Evolutionary conservation across 805 yeast species (phyloP).

Genomic region (Monosporozyma aerobia): DNA sequence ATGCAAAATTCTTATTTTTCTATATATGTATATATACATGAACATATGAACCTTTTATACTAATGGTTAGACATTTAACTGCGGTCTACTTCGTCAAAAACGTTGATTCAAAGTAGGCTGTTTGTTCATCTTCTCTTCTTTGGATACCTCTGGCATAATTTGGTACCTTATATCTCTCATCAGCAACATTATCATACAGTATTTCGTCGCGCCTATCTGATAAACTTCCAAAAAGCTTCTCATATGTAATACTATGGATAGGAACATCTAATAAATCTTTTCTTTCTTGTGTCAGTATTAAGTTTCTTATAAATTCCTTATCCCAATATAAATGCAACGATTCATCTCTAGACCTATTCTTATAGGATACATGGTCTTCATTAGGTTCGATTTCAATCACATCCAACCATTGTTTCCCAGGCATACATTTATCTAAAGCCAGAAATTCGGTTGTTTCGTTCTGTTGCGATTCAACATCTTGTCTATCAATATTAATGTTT

Average conservation of each 20-base stretch:
- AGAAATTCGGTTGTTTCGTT: constrained; percentile 41
- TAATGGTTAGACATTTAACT: too few species aligned
- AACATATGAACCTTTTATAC: neutral
- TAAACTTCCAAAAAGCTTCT: constrained; percentile 5
- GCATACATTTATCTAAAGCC: constrained; percentile 80
- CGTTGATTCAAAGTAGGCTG: constrained; percentile 6
- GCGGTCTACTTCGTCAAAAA: neutral
- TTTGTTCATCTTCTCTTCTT: constrained; percentile 15
- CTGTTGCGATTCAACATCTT: constrained; percentile 4
- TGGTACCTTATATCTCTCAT: constrained; percentile 6
- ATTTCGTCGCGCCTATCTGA: neutral
- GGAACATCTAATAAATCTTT: neutral
- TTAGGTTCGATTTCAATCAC: constrained; percentile 36
- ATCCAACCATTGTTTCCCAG: constrained; percentile 51
- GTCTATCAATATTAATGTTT: neutral
- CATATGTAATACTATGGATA: neutral
- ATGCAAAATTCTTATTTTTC: neutral
- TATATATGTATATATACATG: constrained; percentile 4
- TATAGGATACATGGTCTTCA: constrained; percentile 17
- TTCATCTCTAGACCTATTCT: neutral
- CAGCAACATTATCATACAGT: neutral
- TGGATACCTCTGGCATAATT: constrained; percentile 13
- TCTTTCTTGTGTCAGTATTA: constrained; percentile 7
- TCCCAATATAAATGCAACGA: constrained; percentile 26
- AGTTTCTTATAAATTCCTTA: constrained; percentile 28